A percentile compares a stretch with the other conserved stretches of the same genome.
Conservation (phyloP, 176 grass and related monocot genomes). For the Avena eriantha region DNA sequence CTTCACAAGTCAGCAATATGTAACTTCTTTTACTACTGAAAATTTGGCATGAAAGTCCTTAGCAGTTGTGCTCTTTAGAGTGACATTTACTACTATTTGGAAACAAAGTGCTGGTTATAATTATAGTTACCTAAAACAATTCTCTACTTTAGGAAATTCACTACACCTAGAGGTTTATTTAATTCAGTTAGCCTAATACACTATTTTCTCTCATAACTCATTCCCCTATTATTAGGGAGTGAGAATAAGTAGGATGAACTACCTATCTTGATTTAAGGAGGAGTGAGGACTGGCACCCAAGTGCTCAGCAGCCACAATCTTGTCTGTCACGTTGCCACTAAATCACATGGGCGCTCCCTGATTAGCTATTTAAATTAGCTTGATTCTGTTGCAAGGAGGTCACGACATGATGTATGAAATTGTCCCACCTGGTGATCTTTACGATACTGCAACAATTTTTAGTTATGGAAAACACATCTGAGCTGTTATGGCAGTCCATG, state of each 20-base stretch:
- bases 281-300: conserved; percentile 17
- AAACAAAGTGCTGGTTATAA: conserved; percentile 27
- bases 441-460: background rate
- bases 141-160: background rate
- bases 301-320: background rate
- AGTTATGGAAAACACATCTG: conserved; percentile 6
- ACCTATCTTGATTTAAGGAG: background rate
- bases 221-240: background rate
- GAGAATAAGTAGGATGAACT: background rate
- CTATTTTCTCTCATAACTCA: background rate
- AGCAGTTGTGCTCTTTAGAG: conserved; percentile 29
- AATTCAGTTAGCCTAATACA: background rate
- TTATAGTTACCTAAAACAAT: conserved; percentile 3
- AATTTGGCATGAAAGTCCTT: conserved; percentile 8
- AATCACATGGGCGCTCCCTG: background rate
- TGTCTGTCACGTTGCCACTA: background rate
- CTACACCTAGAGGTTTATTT: conserved; percentile 28
- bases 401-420: background rate
- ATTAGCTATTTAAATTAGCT: conserved; percentile 4
- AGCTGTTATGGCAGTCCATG: conserved; percentile 19
- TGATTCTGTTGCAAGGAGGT: conserved; percentile 3
- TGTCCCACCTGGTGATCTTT: background rate
- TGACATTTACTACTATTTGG: conserved; percentile 27
- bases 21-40: conserved; percentile 12
- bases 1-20: conserved; percentile 32